These are phyloP conservation scores for Alternaria infectoria DNA, from an alignment of 2,329 filamentous ascomycete genomes.

Conservation along the genomic window DNA sequence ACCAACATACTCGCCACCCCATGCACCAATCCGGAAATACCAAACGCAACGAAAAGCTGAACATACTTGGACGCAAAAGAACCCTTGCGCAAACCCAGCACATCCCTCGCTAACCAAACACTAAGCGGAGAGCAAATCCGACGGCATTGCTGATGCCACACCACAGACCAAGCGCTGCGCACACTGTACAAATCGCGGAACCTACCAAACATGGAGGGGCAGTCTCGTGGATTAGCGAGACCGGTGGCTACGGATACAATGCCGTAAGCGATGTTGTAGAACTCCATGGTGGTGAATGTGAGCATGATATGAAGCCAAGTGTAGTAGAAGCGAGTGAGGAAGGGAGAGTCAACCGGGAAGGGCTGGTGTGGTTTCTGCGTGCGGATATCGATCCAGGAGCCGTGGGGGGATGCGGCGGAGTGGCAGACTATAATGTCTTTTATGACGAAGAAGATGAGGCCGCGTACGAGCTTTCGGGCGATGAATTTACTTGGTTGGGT, in stretches of 20 bases:
- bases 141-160: conserved; percentile 37
- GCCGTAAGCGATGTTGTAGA: conserved; percentile 13
- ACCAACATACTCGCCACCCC: conserved; percentile 22
- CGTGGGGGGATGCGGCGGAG: conserved; percentile 28
- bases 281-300: conserved; percentile 25
- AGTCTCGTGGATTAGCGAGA: conserved; percentile 31
- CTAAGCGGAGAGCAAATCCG: conserved; percentile 25
- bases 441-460: conserved; percentile 19
- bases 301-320: conserved; percentile 29
- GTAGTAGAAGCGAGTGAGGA: conserved; percentile 17
- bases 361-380: conserved; percentile 8
- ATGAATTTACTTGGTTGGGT: conserved; percentile 25
- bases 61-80: conserved; percentile 39
- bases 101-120: conserved; percentile 25
- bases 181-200: conserved; percentile 24
- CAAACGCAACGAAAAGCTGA: conserved; percentile 36
- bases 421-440: conserved; percentile 21
- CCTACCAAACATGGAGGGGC: conserved; percentile 32
- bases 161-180: conserved; percentile 28
- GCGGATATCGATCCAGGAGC: conserved; percentile 24
- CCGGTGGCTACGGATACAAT: conserved; percentile 23
- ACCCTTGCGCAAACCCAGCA: conserved; percentile 28
- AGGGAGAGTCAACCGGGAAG: conserved; percentile 5
- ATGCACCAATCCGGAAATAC: conserved; percentile 26
- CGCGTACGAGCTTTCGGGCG: conserved; percentile 20